Evolutionary conservation across 2,329 filamentous ascomycete species (phyloP), one percentile per base, ranked within the genome.

Genomic region (Aspergillus aculeatus): DNA sequence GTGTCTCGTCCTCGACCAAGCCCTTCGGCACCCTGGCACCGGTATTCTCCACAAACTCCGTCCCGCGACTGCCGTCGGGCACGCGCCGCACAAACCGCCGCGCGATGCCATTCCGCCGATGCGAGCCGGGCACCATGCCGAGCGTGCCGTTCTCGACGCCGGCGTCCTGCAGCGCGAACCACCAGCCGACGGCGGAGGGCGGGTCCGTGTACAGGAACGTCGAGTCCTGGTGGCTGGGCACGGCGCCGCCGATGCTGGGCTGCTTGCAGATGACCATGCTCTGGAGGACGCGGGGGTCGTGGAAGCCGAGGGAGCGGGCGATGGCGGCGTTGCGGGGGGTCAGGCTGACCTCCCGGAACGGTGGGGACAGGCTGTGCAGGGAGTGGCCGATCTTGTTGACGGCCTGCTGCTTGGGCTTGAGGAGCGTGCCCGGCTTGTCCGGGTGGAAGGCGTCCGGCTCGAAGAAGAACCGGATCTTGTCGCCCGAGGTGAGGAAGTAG

Each of bases 181-280:
- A 99, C 80, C 94, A 98, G 0, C 95, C 95, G 2, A 98, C 90
- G 0, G 95, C 95, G 44, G 86, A 90, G 0, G 94, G 94, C 41
- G 91, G 89, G 65, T 92, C 81, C 1, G 95, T 98, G 75, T 96
- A 98, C 62, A 99, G 69, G 68, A 98, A 99, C 0, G 92, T 93
- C 65, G 86, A 91, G 76, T 98, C 94, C 78, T 96, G 93, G 75
- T 99, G 95, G 23, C 92, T 86, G 1, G 90, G 92, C 48, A 98
- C 95, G 2, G 90, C 90, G 23, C 91, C 94, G 29, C 95, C 95
- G 56, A 98, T 97, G 77, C 96, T 91, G 23, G 95, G 93, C 78
- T 97, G 94, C 77, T 99, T 99, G 85, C 92, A 97, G 68, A 99
- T 98, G 29, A 98, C 84, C 95, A 99, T 99, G 74, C 90, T 95